These are phyloP conservation scores for Plantago coronopus DNA, from an alignment of 305 asterid species.

Conservation along the genomic window DNA sequence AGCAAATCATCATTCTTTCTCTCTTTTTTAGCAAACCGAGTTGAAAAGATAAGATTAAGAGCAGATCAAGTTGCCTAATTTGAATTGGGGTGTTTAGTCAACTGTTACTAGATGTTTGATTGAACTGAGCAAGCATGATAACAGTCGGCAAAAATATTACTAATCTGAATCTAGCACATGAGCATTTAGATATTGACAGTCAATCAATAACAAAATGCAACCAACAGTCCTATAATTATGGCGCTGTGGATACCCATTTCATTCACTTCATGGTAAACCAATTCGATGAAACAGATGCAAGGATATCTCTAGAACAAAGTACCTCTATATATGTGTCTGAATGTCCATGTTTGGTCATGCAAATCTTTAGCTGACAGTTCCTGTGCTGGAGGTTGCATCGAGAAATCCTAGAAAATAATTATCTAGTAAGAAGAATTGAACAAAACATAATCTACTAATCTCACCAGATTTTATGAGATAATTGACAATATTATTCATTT, in stretches of 20 bases:
- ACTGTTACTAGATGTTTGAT: too few species aligned
- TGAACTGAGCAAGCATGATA: too few species aligned
- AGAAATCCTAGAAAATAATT: constrained; percentile 57
- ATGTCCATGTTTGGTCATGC: constrained; percentile 94
- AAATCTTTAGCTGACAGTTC: constrained; percentile 83
- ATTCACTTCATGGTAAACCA: background rate
- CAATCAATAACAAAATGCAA: too few species aligned
- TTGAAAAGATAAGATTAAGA: too few species aligned
- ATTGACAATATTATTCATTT: constrained; percentile 20
- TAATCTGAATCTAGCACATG: too few species aligned
- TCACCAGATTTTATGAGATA: constrained; percentile 8
- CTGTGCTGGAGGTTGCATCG: constrained; percentile 98
- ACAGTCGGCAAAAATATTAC: too few species aligned
- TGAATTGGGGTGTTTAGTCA: too few species aligned
- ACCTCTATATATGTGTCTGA: constrained; percentile 93
- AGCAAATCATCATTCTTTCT: too few species aligned
- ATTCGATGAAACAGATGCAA: background rate
- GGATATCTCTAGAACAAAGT: constrained; percentile 11
- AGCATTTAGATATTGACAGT: too few species aligned
- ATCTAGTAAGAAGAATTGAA: constrained; percentile 23
- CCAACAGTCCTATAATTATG: too few species aligned
- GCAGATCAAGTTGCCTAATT: too few species aligned
- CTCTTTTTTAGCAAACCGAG: too few species aligned
- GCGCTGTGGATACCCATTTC: background rate
- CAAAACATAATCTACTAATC: constrained; percentile 13